These are phyloP conservation scores for Eremomyces bilateralis DNA, from an alignment of 495 filamentous ascomycete genomes.

Conservation along the genomic window DNA sequence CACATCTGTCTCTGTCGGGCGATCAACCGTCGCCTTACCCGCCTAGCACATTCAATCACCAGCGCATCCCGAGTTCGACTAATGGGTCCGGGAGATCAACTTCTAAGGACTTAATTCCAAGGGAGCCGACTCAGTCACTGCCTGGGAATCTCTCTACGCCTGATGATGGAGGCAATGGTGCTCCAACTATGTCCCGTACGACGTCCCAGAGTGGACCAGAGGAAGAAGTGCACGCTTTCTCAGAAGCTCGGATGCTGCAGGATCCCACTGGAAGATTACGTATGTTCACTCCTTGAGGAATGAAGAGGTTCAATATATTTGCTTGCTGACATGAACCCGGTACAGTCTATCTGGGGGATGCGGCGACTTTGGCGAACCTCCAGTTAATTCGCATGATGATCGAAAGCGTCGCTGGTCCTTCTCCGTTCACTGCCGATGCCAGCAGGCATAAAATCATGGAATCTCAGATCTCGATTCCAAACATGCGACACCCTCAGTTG, in stretches of 20 bases:
- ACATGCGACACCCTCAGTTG: conserved; percentile 23
- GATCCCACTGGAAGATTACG: conserved; percentile 33
- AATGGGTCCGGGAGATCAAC: no score
- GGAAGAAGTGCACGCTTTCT: conserved; percentile 36
- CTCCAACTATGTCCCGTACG: conserved; percentile 22
- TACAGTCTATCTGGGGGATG: conserved; percentile 48
- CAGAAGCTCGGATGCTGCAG: conserved; percentile 34
- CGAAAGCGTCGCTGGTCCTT: conserved; percentile 38
- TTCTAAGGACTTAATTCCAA: background rate
- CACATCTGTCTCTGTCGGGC: no score
- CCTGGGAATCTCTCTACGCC: background rate
- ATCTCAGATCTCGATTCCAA: conserved; percentile 28
- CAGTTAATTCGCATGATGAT: conserved; percentile 55
- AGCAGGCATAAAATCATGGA: conserved; percentile 48
- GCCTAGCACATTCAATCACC: no score
- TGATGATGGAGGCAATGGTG: conserved; percentile 5
- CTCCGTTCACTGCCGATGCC: conserved; percentile 47
- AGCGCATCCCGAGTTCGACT: no score
- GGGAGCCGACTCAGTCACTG: conserved; percentile 6
- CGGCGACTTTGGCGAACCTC: conserved; percentile 47
- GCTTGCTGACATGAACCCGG: no score
- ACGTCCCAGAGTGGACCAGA: conserved; percentile 25
- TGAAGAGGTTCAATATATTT: no score
- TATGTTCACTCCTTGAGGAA: conserved; percentile 17
- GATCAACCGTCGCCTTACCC: no score